Percentiles rank a stretch among this genome's conserved stretches.
These are phyloP conservation scores for Orbilia oligospora DNA, from an alignment of 2,329 filamentous ascomycete species.

Conservation along the genomic window DNA sequence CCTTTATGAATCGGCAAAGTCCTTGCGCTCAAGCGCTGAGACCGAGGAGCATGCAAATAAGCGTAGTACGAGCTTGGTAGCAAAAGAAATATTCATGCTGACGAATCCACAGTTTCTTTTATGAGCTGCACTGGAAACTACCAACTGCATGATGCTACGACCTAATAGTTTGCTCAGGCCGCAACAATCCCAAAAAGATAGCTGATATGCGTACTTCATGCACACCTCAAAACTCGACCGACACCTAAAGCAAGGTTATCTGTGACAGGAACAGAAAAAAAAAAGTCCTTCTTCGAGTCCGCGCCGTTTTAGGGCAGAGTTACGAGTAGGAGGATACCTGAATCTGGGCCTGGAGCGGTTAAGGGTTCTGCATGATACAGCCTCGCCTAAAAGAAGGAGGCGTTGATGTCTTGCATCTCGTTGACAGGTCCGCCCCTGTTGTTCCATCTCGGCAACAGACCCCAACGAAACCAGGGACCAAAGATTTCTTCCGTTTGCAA, in stretches of 20 bases:
- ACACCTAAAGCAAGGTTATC: constrained; percentile 45
- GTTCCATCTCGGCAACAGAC: constrained; percentile 37
- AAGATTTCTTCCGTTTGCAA: constrained; percentile 5
- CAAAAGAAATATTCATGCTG: constrained; percentile 17
- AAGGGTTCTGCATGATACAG: constrained; percentile 56
- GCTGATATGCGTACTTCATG: constrained; percentile 56
- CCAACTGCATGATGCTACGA: constrained; percentile 30
- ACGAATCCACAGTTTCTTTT: constrained; percentile 25
- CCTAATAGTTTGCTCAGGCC: constrained; percentile 36
- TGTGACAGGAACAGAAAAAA: constrained; percentile 33
- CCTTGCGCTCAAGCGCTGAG: constrained; percentile 3
- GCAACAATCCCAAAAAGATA: constrained; percentile 43
- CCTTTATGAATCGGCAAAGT: constrained; percentile 13
- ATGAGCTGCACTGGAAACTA: constrained; percentile 19
- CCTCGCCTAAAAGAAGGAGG: constrained; percentile 60
- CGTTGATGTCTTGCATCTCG: constrained; percentile 50
- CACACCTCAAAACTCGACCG: constrained; percentile 46
- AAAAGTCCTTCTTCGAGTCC: constrained; percentile 16
- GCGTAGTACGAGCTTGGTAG: neutral
- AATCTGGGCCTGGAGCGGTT: constrained; percentile 31
- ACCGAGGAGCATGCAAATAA: neutral
- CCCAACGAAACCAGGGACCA: constrained; percentile 21
- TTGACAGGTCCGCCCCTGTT: constrained; percentile 42
- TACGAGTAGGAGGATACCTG: constrained; percentile 32
- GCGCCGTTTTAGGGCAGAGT: constrained; percentile 52